Percentiles rank a stretch among this genome's conserved stretches.
Evolutionary conservation across 768 basidiomycete genomes (phyloP).

Genomic region (Auricularia heimuer): DNA sequence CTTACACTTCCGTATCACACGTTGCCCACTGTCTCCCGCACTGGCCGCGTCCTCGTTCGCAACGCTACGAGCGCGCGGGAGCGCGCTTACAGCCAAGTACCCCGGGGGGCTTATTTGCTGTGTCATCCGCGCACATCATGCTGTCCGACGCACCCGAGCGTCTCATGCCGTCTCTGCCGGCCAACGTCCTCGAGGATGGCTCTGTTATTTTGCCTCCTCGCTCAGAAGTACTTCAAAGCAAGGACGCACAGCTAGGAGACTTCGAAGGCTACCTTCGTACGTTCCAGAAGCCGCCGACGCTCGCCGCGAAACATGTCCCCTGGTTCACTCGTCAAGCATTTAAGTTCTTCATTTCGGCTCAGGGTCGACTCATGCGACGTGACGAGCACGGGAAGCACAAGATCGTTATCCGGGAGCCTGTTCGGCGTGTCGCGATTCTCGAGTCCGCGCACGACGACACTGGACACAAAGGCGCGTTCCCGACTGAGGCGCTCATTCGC

Average conservation of each 20-base stretch:
- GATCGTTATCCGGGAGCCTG: conserved; percentile 4
- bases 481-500: conserved; percentile 7
- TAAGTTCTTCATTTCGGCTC: conserved; percentile 3
- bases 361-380: conserved; percentile 19
- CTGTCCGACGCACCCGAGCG: background rate
- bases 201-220: background rate
- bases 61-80: background rate
- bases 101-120: background rate
- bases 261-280: background rate
- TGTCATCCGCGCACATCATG: background rate
- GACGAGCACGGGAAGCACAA: background rate
- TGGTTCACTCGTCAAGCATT: background rate
- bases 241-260: background rate
- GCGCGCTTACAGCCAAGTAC: background rate
- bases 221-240: background rate
- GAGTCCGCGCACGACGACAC: conserved; percentile 13
- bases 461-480: conserved; percentile 13
- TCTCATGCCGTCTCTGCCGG: background rate
- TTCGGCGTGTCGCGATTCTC: conserved; percentile 7
- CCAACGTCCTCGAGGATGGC: background rate
- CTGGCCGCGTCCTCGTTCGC: too few relatives aligned
- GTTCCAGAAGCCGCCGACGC: background rate
- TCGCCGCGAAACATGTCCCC: background rate
- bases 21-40: background rate
- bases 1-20: background rate